Conservation (phyloP, 2,329 filamentous ascomycete species). For the Aspergillus udagawae region DNA sequence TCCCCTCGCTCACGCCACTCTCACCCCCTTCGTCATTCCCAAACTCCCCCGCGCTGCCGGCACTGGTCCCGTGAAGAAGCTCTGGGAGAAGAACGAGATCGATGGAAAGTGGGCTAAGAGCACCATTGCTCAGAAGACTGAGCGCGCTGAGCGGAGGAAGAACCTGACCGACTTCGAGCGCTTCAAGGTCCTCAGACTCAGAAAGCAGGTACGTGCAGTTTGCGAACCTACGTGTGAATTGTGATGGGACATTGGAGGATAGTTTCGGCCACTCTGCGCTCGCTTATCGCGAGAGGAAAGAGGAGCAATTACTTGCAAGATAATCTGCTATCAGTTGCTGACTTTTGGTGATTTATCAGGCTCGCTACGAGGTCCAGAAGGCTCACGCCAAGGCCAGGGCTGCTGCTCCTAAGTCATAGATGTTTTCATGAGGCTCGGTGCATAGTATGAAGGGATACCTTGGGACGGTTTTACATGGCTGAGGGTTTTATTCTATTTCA, state of each 20-base stretch:
- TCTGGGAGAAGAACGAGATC: conserved; percentile 87
- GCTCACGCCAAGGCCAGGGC: conserved; percentile 89
- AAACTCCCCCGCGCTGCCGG: conserved; percentile 82
- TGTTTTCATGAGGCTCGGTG: conserved; percentile 38
- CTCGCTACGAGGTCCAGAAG: conserved; percentile 96
- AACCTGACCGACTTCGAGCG: conserved; percentile 96
- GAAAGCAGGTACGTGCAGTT: conserved; percentile 78
- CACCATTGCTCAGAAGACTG: conserved; percentile 91
- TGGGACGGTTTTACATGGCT: conserved; percentile 37
- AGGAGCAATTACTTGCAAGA: neutral
- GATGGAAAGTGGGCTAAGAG: conserved; percentile 90
- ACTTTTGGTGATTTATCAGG: conserved; percentile 40
- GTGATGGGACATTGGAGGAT: neutral
- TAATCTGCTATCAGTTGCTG: conserved; percentile 5
- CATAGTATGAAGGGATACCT: conserved; percentile 42
- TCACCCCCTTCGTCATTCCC: conserved; percentile 84
- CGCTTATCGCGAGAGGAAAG: conserved; percentile 1
- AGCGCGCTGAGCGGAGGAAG: conserved; percentile 79
- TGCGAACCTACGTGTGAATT: neutral
- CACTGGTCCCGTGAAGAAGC: conserved; percentile 75
- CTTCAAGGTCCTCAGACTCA: conserved; percentile 99
- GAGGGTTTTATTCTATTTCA: conserved; percentile 31
- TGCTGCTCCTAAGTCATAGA: conserved; percentile 63
- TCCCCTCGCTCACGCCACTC: conserved; percentile 74
- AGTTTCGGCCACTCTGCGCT: neutral